Evolutionary conservation across 2,329 filamentous ascomycete genomes (phyloP), one percentile per base, ranked within the genome.

Genomic region (Exophiala sp.): DNA sequence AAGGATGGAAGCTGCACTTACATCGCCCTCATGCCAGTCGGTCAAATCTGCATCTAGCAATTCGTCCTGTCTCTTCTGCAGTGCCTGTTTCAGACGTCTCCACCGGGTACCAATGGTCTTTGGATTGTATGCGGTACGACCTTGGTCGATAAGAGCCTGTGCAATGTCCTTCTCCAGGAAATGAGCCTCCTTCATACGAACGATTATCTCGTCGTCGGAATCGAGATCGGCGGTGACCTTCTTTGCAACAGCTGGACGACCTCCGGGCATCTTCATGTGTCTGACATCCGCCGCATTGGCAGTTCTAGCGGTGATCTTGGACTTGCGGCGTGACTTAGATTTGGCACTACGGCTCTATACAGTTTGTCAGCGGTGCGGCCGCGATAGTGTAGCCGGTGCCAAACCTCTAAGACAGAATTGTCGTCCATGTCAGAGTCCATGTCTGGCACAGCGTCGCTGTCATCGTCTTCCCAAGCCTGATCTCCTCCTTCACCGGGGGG

Each of bases 11-110:
- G 11, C 27, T 14, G 19, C 14, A 51, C 66, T 58, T 62, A 75
- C 74, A 60, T 78, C 75, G 14, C 68, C 68, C 10, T 67, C 63
- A 43, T 72, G 67, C 75, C 75, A 78, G 57, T 74, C 73, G 43
- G 66, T 72, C 52, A 72, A 62, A 32, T 73, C 69, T 43, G 72
- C 68, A 39, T 72, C 66, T 0, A 78, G 64, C 19, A 68, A 62
- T 38, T 68, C 66, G 50, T 77, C 73, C n/a, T 72, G 65, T 18
- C 66, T 65, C 30, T 67, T 62, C 27, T 69, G 67, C 38, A 74
- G 63, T 1, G 66, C 68, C 30, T 67, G 64, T 46, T 69, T 69
- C 43, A 77, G 66, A 18, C 74, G 71, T 35, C 63, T 59, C 61
- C 71, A 74, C 32, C 74, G 72, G 27, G 71, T 73, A 16, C 68